A percentile compares a stretch with the other conserved stretches of the same genome.
Evolutionary conservation across 352 stramenopile species (phyloP).

Genomic region (Phytophthora constricta): DNA sequence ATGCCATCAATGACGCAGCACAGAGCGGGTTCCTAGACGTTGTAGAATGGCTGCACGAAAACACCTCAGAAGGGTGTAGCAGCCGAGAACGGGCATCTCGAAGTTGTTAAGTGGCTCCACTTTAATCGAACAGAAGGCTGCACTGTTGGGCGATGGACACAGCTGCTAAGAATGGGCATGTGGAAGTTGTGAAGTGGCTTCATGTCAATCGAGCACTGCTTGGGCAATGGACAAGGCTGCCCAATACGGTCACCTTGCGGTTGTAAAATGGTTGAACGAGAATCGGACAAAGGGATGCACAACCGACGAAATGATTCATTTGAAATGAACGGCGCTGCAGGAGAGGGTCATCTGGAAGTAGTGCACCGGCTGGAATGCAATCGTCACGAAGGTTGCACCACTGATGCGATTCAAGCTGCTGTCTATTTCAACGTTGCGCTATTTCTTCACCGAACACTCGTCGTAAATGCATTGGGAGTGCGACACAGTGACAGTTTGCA

Average conservation of each 20-base stretch:
- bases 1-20: constrained; percentile 1
- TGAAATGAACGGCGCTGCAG: background rate
- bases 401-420: background rate
- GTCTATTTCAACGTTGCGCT: constrained; percentile 5
- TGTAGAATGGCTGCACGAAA: constrained; percentile 18
- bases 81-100: background rate
- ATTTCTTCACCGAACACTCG: too few species aligned
- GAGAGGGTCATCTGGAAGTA: background rate
- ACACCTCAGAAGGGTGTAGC: constrained; percentile 11
- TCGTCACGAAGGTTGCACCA: constrained; percentile 5
- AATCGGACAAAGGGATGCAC: constrained; percentile 4
- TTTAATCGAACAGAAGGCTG: background rate
- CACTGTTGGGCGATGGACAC: too few species aligned
- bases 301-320: too few species aligned
- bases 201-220: too few species aligned
- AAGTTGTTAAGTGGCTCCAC: constrained; percentile 8
- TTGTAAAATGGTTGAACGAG: background rate
- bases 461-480: too few species aligned
- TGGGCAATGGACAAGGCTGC: constrained; percentile 6
- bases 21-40: constrained; percentile 17
- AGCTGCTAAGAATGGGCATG: too few species aligned
- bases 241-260: background rate
- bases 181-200: too few species aligned
- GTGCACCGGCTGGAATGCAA: constrained; percentile 9
- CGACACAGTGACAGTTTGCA: too few species aligned